Evolutionary conservation across 331 rosid species (phyloP).

Genomic region (Acacia concinna): DNA sequence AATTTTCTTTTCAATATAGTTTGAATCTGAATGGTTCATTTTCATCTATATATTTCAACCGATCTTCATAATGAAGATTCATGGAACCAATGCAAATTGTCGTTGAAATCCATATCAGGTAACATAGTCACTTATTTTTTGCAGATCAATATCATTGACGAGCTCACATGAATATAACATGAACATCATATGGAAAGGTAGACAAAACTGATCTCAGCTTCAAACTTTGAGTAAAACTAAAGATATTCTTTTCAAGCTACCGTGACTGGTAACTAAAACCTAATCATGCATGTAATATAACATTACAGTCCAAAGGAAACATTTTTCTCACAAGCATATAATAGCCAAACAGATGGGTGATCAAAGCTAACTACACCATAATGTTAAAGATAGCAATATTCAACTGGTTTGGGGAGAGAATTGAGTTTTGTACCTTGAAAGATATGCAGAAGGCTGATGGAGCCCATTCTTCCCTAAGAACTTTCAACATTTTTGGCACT

Average conservation of each 20-base stretch:
- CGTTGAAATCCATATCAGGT: too few relatives aligned
- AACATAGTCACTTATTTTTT: too few relatives aligned
- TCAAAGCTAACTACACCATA: not conserved
- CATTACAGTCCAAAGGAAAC: not conserved
- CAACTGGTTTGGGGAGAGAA: not conserved
- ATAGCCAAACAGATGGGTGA: not conserved
- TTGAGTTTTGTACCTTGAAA: slow-evolving; percentile 60
- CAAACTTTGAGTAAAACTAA: slow-evolving; percentile 14
- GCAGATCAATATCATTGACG: too few relatives aligned
- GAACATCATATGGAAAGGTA: not conserved
- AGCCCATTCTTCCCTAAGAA: slow-evolving; percentile 76
- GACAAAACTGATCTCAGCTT: slow-evolving; percentile 8
- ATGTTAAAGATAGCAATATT: not conserved
- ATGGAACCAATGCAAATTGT: not conserved
- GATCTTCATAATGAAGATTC: not conserved
- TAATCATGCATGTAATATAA: slow-evolving; percentile 7
- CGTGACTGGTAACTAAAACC: not conserved
- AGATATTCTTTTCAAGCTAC: not conserved
- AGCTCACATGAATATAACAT: not conserved
- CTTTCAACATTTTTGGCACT: slow-evolving; percentile 86
- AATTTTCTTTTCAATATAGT: slow-evolving; percentile 13
- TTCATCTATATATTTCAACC: slow-evolving; percentile 3
- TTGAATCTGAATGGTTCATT: not conserved
- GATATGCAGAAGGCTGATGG: slow-evolving; percentile 83
- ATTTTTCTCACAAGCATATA: not conserved